These are phyloP conservation scores for Candida boidinii DNA, from an alignment of 805 yeast genomes.

Conservation along the genomic window DNA sequence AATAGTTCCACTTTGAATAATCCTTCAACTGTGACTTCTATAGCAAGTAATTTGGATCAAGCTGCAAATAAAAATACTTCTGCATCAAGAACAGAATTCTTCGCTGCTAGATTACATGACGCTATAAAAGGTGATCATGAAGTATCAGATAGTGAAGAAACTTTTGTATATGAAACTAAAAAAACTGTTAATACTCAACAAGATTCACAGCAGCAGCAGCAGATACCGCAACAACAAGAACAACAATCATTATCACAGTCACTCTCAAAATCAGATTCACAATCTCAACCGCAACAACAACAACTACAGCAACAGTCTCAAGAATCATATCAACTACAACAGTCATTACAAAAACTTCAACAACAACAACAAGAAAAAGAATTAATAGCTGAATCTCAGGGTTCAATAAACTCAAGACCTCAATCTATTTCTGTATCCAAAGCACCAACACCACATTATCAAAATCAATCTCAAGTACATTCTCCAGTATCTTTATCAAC, in stretches of 20 bases:
- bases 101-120: slow-evolving; percentile 90
- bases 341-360: not conserved
- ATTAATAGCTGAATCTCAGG: too few species aligned
- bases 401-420: slow-evolving; percentile 1
- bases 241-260: slow-evolving; percentile 1
- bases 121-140: slow-evolving; percentile 88
- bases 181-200: slow-evolving; percentile 16
- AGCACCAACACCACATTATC: not conserved
- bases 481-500: slow-evolving; percentile 1
- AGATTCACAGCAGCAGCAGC: slow-evolving; percentile 6
- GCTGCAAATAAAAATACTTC: too few species aligned
- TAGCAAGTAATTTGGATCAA: slow-evolving; percentile 38
- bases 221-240: slow-evolving; percentile 7
- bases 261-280: too few species aligned
- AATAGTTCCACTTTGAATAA: too few species aligned
- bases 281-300: slow-evolving; percentile 6
- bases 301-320: slow-evolving; percentile 1
- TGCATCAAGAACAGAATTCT: slow-evolving; percentile 80
- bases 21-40: slow-evolving; percentile 15
- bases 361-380: not conserved
- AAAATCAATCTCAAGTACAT: not conserved
- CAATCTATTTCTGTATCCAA: not conserved
- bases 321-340: slow-evolving; percentile 1
- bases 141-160: slow-evolving; percentile 79
- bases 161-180: slow-evolving; percentile 86